Evolutionary conservation across 169 alveolate species (phyloP).

Genomic region (Plasmodium yoelii): DNA sequence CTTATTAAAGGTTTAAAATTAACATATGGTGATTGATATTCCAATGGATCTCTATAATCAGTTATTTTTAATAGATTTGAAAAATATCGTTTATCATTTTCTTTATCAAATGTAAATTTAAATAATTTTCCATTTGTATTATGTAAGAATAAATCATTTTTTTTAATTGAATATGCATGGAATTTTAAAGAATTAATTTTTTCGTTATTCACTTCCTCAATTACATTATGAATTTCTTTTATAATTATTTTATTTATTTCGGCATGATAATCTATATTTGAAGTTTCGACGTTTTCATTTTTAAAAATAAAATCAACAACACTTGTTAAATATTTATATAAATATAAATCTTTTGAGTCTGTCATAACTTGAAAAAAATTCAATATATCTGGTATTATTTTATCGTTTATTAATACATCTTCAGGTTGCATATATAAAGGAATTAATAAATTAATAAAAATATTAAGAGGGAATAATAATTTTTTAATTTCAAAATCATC

Average conservation of each 20-base stretch:
- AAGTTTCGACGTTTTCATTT: not conserved
- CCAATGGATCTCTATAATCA: slow-evolving; percentile 32
- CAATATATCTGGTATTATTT: slow-evolving; percentile 12
- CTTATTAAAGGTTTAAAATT: slow-evolving; percentile 40
- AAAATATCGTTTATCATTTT: slow-evolving; percentile 21
- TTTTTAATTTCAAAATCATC: slow-evolving; percentile 32
- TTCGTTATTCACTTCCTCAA: slow-evolving; percentile 58
- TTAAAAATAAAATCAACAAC: slow-evolving; percentile 25
- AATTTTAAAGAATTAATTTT: slow-evolving; percentile 28
- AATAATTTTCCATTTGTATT: slow-evolving; percentile 26
- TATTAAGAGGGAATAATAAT: slow-evolving; percentile 46
- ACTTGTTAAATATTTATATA: slow-evolving; percentile 30
- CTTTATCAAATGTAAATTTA: slow-evolving; percentile 38
- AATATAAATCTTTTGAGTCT: slow-evolving; percentile 33
- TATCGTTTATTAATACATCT: slow-evolving; percentile 35
- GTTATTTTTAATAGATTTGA: not conserved
- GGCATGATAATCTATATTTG: slow-evolving; percentile 31
- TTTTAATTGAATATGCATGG: slow-evolving; percentile 24
- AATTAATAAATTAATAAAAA: slow-evolving; percentile 59
- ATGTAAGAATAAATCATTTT: slow-evolving; percentile 18
- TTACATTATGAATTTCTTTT: slow-evolving; percentile 38
- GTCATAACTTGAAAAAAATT: slow-evolving; percentile 39
- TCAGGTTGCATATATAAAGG: slow-evolving; percentile 47
- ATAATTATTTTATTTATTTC: slow-evolving; percentile 47
- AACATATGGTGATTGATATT: slow-evolving; percentile 25